Percentiles rank a stretch among this genome's conserved stretches.
Conservation (phyloP, 1,139 yeast genomes). For the Suhomyces anneliseae region DNA sequence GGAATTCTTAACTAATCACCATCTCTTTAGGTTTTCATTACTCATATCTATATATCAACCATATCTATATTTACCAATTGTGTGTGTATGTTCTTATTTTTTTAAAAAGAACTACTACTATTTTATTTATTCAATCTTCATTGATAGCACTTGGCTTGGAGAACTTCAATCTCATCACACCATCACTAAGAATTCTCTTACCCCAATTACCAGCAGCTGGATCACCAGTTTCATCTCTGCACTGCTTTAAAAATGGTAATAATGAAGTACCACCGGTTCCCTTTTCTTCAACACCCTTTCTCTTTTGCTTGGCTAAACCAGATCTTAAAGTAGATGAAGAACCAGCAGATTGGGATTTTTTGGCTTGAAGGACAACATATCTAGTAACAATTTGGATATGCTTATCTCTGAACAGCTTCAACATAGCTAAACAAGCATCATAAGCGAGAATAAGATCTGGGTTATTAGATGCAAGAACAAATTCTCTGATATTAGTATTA, state of each 20-base stretch:
- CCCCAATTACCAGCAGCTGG: conserved; percentile 93
- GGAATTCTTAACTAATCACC: too few species aligned
- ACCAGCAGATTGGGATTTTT: conserved; percentile 50
- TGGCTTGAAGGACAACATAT: conserved; percentile 78
- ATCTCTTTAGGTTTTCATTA: too few species aligned
- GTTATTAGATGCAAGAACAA: conserved; percentile 46
- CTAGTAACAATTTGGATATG: conserved; percentile 92
- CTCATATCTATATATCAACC: too few species aligned
- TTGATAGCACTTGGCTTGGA: conserved; percentile 26
- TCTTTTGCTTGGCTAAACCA: conserved; percentile 55
- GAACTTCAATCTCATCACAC: conserved; percentile 48
- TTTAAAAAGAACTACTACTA: background rate
- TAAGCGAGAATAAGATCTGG: conserved; percentile 69
- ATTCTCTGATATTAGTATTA: conserved; percentile 62
- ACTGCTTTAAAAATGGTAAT: conserved; percentile 88
- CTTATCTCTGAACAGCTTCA: conserved; percentile 84
- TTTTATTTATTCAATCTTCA: conserved; percentile 12
- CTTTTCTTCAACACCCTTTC: conserved; percentile 50
- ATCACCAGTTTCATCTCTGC: conserved; percentile 93
- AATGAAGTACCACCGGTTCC: conserved; percentile 96
- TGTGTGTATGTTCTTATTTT: too few species aligned
- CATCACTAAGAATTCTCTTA: conserved; percentile 66
- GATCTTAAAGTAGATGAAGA: conserved; percentile 57
- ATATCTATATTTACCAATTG: too few species aligned
- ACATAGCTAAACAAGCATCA: conserved; percentile 89